These are phyloP conservation scores for Phialophora verrucosa DNA, from an alignment of 2,329 filamentous ascomycete species.

Conservation along the genomic window DNA sequence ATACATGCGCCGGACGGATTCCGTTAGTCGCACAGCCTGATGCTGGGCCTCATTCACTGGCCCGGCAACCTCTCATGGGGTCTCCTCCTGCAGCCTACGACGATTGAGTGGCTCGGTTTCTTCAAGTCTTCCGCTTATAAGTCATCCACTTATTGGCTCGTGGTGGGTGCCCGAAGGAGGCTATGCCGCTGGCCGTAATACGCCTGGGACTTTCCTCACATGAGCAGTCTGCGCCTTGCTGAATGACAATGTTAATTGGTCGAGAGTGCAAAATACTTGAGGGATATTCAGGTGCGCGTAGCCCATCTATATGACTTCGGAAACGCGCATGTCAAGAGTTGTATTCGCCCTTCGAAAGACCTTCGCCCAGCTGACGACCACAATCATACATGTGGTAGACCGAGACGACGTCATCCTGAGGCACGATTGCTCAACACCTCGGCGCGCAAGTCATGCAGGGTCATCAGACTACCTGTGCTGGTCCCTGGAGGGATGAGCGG, in stretches of 20 bases:
- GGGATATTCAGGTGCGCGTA: neutral
- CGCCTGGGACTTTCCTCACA: slow-evolving; percentile 1
- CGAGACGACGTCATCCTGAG: neutral
- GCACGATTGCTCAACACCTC: neutral
- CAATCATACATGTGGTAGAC: neutral
- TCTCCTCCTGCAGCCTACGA: neutral
- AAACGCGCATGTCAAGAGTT: neutral
- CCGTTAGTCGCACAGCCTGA: slow-evolving; percentile 20
- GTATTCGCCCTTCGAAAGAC: neutral
- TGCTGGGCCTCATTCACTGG: slow-evolving; percentile 8
- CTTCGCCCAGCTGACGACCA: neutral
- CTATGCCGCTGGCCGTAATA: slow-evolving; percentile 7
- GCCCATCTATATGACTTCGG: neutral
- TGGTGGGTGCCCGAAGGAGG: neutral
- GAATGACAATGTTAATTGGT: neutral
- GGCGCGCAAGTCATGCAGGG: neutral
- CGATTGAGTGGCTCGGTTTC: slow-evolving; percentile 5
- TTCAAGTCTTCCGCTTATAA: neutral
- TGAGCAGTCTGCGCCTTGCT: neutral
- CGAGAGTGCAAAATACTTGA: neutral
- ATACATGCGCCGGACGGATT: neutral
- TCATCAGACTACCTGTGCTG: neutral
- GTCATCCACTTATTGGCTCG: slow-evolving; percentile 3
- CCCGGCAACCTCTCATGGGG: slow-evolving; percentile 12
- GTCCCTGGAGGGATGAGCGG: neutral